These are phyloP conservation scores for Erodium chrysanthum DNA, from an alignment of 441 rosid species.

Conservation along the genomic window DNA sequence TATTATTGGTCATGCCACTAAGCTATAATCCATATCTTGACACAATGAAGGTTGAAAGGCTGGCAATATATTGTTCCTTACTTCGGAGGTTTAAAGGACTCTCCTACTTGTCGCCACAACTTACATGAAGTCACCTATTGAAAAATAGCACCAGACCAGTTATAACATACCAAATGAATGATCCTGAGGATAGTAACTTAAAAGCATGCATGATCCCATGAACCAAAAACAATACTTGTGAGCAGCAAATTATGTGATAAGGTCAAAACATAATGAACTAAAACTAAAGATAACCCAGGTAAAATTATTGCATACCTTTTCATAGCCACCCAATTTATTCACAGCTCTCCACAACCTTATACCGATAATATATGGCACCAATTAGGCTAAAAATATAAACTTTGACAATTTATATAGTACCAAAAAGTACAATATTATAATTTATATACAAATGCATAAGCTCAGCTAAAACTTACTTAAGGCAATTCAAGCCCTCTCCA, in stretches of 20 bases:
- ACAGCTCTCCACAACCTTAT: conserved; percentile 69
- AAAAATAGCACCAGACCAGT: conserved; percentile 15
- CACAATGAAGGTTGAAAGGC: background rate
- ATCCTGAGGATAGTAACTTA: background rate
- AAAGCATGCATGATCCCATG: background rate
- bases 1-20: background rate
- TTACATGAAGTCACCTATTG: conserved; percentile 58
- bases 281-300: background rate
- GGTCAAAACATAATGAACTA: background rate
- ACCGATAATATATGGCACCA: conserved; percentile 16
- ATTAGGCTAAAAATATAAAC: conserved; percentile 22
- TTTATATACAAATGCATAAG: conserved; percentile 7
- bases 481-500: conserved; percentile 61
- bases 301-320: conserved; percentile 40
- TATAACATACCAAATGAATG: conserved; percentile 12
- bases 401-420: conserved; percentile 1
- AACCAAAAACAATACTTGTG: background rate
- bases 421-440: conserved; percentile 5
- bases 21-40: background rate
- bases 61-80: conserved; percentile 25
- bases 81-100: conserved; percentile 74
- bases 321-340: conserved; percentile 61
- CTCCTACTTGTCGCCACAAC: conserved; percentile 75
- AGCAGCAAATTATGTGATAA: background rate
- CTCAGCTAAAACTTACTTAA: conserved; percentile 38